Base-by-base conservation (phyloP, 768 basidiomycete species). In the Lepiota venenata region DNA sequence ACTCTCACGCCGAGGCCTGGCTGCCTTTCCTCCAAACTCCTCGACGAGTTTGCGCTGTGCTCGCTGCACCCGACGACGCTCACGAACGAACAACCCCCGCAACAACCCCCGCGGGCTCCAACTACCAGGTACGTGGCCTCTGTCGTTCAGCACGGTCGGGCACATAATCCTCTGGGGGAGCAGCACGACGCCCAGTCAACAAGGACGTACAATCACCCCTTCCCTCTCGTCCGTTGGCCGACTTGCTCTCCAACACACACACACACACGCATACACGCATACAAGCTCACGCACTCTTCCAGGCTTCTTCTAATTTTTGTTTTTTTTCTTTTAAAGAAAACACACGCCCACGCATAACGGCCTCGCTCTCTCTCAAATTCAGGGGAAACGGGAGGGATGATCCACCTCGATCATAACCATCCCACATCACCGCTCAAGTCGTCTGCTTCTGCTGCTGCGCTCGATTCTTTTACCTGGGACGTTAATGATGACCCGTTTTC, bases 1-100 rank as follows among this genome's bases (percentile, higher is more conserved):
- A 57, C 48, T 53, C 57, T 18, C 55, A 56, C 55, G 56, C 59
- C 42, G 52, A 58, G 52, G 52, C 60, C 56, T 57, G 56, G 53
- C 54, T 50, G 57, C 50, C 50, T 50, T 56, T 60, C 52, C 57
- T 52, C 55, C 25, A 25, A 54, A 60, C 50, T 56, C 44, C 37
- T 47, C 54, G 47, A 47, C 21, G 55, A 25, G 25, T 25, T 25
- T 25, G 25, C 25, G 2, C 25, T 47, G 46, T 27, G 41, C 41
- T 35, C 27, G 16, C 20, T 47, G 20, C 52, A 36, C 36, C 12
- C 21, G 37, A 32, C 16, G 11, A 14, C 46, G 11, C 27, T 4
- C 52, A 25, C 25, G 25, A 25, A 25, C 25, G 25, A 25, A 2
- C 25, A 25, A 25, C 3, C 25, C 2, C 25, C 25, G 25, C 25